Evolutionary conservation across 129 eudicot species (phyloP).

Genomic region (Centaurea solstitialis): DNA sequence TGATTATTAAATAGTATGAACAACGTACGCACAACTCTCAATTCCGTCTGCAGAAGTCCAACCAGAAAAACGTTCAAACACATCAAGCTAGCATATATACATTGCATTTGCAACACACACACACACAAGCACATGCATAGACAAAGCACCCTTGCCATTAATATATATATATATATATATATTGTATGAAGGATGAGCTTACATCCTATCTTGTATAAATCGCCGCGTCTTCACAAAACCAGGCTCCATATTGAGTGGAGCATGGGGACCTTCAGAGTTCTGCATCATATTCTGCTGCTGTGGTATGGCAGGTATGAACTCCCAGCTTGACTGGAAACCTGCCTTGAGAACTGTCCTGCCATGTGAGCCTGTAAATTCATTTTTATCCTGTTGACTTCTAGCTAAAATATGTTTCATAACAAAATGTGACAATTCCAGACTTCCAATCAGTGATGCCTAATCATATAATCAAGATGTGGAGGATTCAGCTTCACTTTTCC

Average conservation of each 20-base stretch:
- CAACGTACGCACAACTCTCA: not conserved
- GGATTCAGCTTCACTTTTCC: slow-evolving; percentile 23
- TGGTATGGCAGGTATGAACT: slow-evolving; percentile 50
- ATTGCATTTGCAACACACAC: not conserved
- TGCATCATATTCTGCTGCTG: slow-evolving; percentile 73
- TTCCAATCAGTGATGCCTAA: slow-evolving; percentile 5
- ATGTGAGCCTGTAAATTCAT: slow-evolving; percentile 78
- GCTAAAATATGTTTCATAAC: slow-evolving; percentile 27
- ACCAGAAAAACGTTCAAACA: not conserved
- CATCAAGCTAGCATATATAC: not conserved
- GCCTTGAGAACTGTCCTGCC: slow-evolving; percentile 72
- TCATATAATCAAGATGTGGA: slow-evolving; percentile 9
- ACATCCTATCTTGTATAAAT: slow-evolving; percentile 52
- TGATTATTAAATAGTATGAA: not conserved
- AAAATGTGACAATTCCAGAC: slow-evolving; percentile 22
- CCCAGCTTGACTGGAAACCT: slow-evolving; percentile 57
- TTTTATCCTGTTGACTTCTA: slow-evolving; percentile 35
- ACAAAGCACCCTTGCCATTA: not conserved
- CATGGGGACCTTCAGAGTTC: slow-evolving; percentile 45
- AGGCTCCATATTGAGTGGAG: slow-evolving; percentile 49
- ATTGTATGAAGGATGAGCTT: slow-evolving; percentile 19
- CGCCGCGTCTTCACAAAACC: slow-evolving; percentile 41
- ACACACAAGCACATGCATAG: not conserved
- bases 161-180: not conserved
- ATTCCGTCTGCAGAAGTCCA: not conserved